Conservation (phyloP, 345 rosid genomes). For the Hypericum perforatum region DNA sequence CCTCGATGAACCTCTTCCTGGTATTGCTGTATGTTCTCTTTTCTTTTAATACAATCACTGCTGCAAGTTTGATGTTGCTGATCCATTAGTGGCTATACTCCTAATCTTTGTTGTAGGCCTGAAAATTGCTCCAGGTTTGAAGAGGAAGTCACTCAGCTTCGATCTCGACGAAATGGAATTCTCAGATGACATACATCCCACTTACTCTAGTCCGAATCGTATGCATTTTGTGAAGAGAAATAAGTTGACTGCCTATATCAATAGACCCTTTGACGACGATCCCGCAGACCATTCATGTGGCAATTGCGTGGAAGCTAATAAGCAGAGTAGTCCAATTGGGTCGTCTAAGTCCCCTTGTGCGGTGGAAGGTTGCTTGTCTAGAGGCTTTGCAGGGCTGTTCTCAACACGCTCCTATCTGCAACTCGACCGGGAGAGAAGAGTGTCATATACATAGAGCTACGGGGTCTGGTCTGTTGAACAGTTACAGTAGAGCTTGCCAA, state of each 20-base stretch:
- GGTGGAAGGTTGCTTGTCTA: constrained; percentile 66
- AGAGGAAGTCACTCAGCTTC: constrained; percentile 45
- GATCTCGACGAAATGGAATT: constrained; percentile 29
- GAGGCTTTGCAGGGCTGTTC: constrained; percentile 78
- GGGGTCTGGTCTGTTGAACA: too few species aligned
- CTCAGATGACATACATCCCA: constrained; percentile 15
- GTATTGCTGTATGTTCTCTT: constrained; percentile 18
- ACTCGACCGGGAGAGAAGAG: constrained; percentile 34
- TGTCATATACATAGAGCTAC: constrained; percentile 26
- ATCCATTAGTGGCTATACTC: too few species aligned
- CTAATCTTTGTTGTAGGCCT: constrained; percentile 37
- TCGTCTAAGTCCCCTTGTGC: constrained; percentile 51
- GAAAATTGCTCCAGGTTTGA: constrained; percentile 62
- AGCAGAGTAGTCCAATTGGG: constrained; percentile 37
- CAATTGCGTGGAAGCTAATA: constrained; percentile 40
- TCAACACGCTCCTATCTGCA: constrained; percentile 38
- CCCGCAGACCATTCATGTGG: constrained; percentile 16
- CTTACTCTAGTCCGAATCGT: constrained; percentile 11
- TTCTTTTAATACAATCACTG: too few species aligned
- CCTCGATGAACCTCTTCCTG: constrained; percentile 53
- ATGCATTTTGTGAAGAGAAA: constrained; percentile 36
- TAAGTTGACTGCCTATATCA: constrained; percentile 8
- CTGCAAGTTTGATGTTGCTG: too few species aligned
- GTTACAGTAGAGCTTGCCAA: too few species aligned
- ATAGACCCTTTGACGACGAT: constrained; percentile 10